These are phyloP conservation scores for Elongisporangium anandrum DNA, from an alignment of 352 stramenopile genomes.

Conservation along the genomic window DNA sequence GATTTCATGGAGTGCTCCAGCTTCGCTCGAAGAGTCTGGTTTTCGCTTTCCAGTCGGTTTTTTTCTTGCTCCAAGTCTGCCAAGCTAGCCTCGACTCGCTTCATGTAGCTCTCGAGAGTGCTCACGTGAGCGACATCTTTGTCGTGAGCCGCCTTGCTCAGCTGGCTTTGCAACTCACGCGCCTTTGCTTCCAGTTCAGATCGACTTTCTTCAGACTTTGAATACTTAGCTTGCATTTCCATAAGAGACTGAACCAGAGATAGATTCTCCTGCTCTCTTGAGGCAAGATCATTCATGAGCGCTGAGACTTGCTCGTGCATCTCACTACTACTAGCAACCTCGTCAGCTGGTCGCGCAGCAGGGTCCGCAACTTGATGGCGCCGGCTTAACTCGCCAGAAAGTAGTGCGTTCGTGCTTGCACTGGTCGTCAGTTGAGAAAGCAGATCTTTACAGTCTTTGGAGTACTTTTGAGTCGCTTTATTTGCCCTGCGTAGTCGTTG, in stretches of 20 bases:
- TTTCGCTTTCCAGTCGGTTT: conserved; percentile 5
- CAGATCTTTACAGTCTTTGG: conserved; percentile 17
- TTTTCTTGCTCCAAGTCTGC: conserved; percentile 21
- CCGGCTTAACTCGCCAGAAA: conserved; percentile 7
- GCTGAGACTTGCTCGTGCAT: conserved; percentile 4
- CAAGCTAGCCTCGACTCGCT: conserved; percentile 14
- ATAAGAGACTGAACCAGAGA: conserved; percentile 39
- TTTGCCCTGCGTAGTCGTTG: conserved; percentile 18
- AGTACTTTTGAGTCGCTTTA: conserved; percentile 13
- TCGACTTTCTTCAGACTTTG: conserved; percentile 2
- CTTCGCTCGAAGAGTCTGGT: neutral
- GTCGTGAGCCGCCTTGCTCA: conserved; percentile 8
- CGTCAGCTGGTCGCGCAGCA: conserved; percentile 4
- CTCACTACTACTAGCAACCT: neutral
- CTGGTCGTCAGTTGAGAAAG: conserved; percentile 14
- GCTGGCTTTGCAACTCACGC: neutral
- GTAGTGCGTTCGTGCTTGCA: conserved; percentile 12
- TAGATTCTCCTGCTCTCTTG: conserved; percentile 37
- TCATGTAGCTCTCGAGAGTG: conserved; percentile 27
- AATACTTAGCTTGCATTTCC: conserved; percentile 27
- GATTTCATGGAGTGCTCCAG: neutral
- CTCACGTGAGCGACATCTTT: conserved; percentile 18
- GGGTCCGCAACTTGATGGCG: conserved; percentile 8
- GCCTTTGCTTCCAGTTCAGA: conserved; percentile 2
- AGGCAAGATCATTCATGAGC: conserved; percentile 19